Conservation (phyloP, 805 yeast species). For the Candida methanosorbosa region DNA sequence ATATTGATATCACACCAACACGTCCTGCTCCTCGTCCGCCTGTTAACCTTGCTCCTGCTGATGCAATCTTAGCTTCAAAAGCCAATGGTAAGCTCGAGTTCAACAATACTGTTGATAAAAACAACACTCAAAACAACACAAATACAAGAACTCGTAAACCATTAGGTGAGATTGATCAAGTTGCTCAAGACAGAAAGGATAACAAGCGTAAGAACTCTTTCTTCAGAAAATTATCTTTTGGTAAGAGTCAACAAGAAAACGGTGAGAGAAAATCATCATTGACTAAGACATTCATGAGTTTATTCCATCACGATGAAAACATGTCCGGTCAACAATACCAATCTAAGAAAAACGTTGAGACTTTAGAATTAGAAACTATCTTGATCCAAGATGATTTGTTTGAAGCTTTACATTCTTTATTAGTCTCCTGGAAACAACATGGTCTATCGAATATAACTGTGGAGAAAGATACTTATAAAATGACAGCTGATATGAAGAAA, state of each 20-base stretch:
- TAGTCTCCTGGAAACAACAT: conserved; percentile 61
- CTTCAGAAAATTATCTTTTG: conserved; percentile 46
- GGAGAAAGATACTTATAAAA: conserved; percentile 31
- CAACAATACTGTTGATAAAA: conserved; percentile 1
- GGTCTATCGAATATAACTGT: conserved; percentile 52
- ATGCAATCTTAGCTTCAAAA: conserved; percentile 6
- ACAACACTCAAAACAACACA: conserved; percentile 4
- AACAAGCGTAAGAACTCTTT: conserved; percentile 15
- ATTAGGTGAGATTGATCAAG: conserved; percentile 13
- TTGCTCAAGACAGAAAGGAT: conserved; percentile 1
- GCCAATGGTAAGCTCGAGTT: conserved; percentile 8
- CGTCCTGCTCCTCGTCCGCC: conserved; percentile 6
- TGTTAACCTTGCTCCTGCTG: background rate
- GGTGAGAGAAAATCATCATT: conserved; percentile 13
- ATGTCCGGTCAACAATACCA: too few species aligned
- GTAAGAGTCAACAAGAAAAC: conserved; percentile 21
- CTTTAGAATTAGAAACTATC: conserved; percentile 25
- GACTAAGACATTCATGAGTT: conserved; percentile 28
- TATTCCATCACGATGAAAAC: conserved; percentile 24
- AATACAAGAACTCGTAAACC: conserved; percentile 12
- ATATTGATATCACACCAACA: background rate
- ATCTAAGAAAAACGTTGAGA: conserved; percentile 24
- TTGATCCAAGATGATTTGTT: conserved; percentile 46
- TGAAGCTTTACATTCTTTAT: conserved; percentile 53
- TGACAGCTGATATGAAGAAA: conserved; percentile 57